These are phyloP conservation scores for Microbotryum saponariae DNA, from an alignment of 1,284 basidiomycete species.

Conservation along the genomic window DNA sequence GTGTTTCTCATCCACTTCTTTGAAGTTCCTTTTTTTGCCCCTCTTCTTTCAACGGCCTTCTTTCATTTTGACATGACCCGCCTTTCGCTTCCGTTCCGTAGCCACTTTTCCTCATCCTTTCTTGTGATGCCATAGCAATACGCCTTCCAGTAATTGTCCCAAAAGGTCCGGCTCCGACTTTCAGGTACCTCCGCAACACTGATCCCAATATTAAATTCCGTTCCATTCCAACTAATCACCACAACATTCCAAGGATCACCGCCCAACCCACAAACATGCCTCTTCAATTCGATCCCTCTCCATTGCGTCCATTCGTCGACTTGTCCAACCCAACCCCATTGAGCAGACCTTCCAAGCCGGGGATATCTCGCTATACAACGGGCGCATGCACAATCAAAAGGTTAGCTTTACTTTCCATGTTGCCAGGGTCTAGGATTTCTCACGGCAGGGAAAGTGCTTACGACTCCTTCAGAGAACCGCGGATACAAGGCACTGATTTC, in stretches of 20 bases:
- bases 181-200: not conserved
- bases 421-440: no score
- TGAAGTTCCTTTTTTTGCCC: not conserved
- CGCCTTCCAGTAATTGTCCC: not conserved
- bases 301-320: not conserved
- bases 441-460: not conserved
- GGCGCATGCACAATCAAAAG: no score
- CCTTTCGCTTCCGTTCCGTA: no score
- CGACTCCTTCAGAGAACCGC: slow-evolving; percentile 12
- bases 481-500: slow-evolving; percentile 22
- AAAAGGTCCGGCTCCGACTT: not conserved
- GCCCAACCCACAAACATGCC: no score
- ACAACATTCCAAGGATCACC: not conserved
- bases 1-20: not conserved
- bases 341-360: slow-evolving; percentile 1
- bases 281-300: not conserved
- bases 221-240: not conserved
- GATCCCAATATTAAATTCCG: not conserved
- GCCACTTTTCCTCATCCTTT: no score
- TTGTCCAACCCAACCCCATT: no score
- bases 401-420: no score
- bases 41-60: no score
- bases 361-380: not conserved
- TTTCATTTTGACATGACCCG: no score
- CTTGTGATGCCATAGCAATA: not conserved